A percentile compares a stretch with the other conserved stretches of the same genome.
phyloP scores from a whole-genome alignment of 2,329 filamentous ascomycete species.

The Boeremia lycopersici region DNA sequence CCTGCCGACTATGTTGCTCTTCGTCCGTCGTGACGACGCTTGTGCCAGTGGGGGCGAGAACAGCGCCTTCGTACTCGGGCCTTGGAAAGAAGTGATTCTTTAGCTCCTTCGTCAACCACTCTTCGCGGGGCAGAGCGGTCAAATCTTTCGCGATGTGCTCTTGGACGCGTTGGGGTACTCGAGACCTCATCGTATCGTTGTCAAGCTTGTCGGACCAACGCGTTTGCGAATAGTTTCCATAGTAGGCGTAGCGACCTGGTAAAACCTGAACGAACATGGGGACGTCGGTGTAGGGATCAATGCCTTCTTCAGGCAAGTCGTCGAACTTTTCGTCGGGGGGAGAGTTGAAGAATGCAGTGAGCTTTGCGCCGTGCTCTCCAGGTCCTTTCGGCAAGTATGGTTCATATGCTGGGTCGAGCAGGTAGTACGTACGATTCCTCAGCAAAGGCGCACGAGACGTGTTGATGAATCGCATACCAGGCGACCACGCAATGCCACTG shows the following conservation, averaged over 20 bases:
- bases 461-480: constrained; percentile 49
- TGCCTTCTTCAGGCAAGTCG: constrained; percentile 24
- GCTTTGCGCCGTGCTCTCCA: constrained; percentile 53
- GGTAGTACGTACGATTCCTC: constrained; percentile 49
- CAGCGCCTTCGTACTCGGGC: constrained; percentile 48
- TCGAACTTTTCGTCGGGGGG: constrained; percentile 37
- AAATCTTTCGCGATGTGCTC: constrained; percentile 50
- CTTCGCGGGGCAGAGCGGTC: constrained; percentile 40
- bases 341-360: constrained; percentile 54
- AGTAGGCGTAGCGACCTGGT: constrained; percentile 49
- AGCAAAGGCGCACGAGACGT: constrained; percentile 32
- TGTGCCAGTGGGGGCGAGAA: constrained; percentile 21
- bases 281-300: constrained; percentile 43
- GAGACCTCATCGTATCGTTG: constrained; percentile 48
- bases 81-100: constrained; percentile 51
- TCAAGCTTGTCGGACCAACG: constrained; percentile 54
- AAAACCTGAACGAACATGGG: constrained; percentile 50
- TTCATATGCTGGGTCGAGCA: constrained; percentile 47
- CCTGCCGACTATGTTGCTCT: constrained; percentile 27
- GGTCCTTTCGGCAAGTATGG: constrained; percentile 51
- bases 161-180: constrained; percentile 48
- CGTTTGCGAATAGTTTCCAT: constrained; percentile 53
- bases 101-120: constrained; percentile 51
- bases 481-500: constrained; percentile 48
- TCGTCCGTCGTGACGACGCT: constrained; percentile 26